Conservation (phyloP, 2,329 filamentous ascomycete species). For the Alternaria ventricosa region DNA sequence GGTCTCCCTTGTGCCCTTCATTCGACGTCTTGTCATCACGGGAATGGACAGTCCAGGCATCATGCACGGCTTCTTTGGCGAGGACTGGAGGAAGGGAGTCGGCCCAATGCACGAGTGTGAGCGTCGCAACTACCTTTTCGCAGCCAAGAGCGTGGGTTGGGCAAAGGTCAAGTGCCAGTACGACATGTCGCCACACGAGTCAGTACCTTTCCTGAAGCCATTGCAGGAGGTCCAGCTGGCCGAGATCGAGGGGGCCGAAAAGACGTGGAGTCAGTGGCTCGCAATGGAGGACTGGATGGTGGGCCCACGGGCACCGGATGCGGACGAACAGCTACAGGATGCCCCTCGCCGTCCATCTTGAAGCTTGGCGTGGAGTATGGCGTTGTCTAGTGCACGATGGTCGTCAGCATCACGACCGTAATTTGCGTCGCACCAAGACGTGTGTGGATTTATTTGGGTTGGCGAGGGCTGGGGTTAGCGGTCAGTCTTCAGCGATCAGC, state of each 20-base stretch:
- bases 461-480: constrained; percentile 21
- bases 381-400: constrained; percentile 25
- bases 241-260: constrained; percentile 84
- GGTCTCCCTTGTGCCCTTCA: constrained; percentile 83
- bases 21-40: constrained; percentile 87
- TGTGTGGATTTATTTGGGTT: constrained; percentile 14
- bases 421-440: constrained; percentile 11
- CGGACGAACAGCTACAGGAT: constrained; percentile 35
- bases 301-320: constrained; percentile 73
- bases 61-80: constrained; percentile 96
- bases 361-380: constrained; percentile 28
- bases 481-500: constrained; percentile 15
- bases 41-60: constrained; percentile 87
- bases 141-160: constrained; percentile 92
- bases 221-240: constrained; percentile 76
- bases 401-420: constrained; percentile 9
- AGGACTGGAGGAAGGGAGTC: constrained; percentile 83
- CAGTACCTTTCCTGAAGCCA: constrained; percentile 84
- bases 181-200: constrained; percentile 83
- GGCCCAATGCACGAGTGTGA: constrained; percentile 87
- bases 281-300: constrained; percentile 99
- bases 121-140: constrained; percentile 91
- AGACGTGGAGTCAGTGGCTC: constrained; percentile 91
- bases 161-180: constrained; percentile 87
- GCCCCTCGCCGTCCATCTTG: constrained; percentile 30